Evolutionary conservation across 2,329 filamentous ascomycete genomes (phyloP).

Genomic region (Sarocladium kiliense): DNA sequence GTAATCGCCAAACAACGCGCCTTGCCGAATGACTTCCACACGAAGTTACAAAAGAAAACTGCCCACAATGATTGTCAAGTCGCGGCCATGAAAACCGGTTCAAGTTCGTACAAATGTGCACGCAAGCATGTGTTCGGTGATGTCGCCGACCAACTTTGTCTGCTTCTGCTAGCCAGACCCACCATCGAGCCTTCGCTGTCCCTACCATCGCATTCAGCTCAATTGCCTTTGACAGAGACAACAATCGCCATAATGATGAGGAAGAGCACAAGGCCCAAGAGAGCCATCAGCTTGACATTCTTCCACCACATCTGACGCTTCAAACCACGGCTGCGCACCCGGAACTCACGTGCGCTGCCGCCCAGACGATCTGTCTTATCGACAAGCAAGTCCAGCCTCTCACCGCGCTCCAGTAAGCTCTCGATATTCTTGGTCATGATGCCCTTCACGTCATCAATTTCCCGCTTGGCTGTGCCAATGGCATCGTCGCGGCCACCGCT

Average conservation of each 20-base stretch:
- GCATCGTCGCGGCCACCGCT: conserved; percentile 73
- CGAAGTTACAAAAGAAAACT: neutral
- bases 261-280: conserved; percentile 64
- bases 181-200: too few relatives aligned
- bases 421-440: conserved; percentile 98
- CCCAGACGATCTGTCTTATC: conserved; percentile 95
- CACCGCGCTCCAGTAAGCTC: conserved; percentile 79
- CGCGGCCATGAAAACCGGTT: neutral
- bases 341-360: conserved; percentile 82
- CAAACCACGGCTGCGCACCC: conserved; percentile 78
- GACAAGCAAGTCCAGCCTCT: conserved; percentile 88
- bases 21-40: neutral
- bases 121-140: neutral
- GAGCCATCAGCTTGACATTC: conserved; percentile 89
- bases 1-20: neutral
- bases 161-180: too few relatives aligned
- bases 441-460: conserved; percentile 87
- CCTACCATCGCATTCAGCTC: too few relatives aligned
- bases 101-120: neutral
- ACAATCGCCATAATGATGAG: conserved; percentile 53
- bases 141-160: neutral
- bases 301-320: conserved; percentile 99
- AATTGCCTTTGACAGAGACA: conserved; percentile 43
- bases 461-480: conserved; percentile 73
- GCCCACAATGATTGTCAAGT: neutral